These are phyloP conservation scores for Pyricularia grisea DNA, from an alignment of 2,329 filamentous ascomycete species.

Conservation along the genomic window DNA sequence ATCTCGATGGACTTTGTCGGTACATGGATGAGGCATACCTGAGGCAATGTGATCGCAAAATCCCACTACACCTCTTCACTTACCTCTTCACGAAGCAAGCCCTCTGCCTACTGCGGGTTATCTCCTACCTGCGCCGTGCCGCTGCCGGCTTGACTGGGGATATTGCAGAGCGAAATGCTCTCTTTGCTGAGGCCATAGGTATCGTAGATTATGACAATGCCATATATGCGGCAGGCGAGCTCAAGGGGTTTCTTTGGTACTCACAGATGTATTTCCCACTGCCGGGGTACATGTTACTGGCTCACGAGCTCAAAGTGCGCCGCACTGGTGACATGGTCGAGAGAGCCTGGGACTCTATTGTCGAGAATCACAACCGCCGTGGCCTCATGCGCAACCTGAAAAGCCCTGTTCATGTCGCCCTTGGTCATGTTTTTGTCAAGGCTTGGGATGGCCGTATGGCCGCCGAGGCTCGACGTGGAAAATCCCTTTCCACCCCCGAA, in stretches of 20 bases:
- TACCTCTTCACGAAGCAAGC: slow-evolving; percentile 45
- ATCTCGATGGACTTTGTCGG: slow-evolving; percentile 41
- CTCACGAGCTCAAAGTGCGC: slow-evolving; percentile 43
- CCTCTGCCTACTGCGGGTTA: slow-evolving; percentile 47
- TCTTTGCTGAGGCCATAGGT: slow-evolving; percentile 44
- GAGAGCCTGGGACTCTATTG: slow-evolving; percentile 48
- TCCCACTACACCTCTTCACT: slow-evolving; percentile 50
- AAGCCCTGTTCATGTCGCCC: slow-evolving; percentile 47
- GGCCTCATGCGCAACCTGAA: slow-evolving; percentile 38
- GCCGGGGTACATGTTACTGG: slow-evolving; percentile 51
- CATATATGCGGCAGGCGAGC: slow-evolving; percentile 38
- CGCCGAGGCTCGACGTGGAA: slow-evolving; percentile 34
- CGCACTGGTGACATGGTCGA: slow-evolving; percentile 46
- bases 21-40: slow-evolving; percentile 49
- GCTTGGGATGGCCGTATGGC: slow-evolving; percentile 51
- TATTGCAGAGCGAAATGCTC: slow-evolving; percentile 37
- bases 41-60: slow-evolving; percentile 45
- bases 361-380: slow-evolving; percentile 42
- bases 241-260: slow-evolving; percentile 49
- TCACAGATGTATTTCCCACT: slow-evolving; percentile 50
- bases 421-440: slow-evolving; percentile 49
- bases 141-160: slow-evolving; percentile 17
- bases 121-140: slow-evolving; percentile 38
- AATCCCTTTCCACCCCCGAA: slow-evolving; percentile 29
- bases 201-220: slow-evolving; percentile 52